Evolutionary conservation across 805 yeast genomes (phyloP).

Genomic region (Wickerhamomyces chambardii): DNA sequence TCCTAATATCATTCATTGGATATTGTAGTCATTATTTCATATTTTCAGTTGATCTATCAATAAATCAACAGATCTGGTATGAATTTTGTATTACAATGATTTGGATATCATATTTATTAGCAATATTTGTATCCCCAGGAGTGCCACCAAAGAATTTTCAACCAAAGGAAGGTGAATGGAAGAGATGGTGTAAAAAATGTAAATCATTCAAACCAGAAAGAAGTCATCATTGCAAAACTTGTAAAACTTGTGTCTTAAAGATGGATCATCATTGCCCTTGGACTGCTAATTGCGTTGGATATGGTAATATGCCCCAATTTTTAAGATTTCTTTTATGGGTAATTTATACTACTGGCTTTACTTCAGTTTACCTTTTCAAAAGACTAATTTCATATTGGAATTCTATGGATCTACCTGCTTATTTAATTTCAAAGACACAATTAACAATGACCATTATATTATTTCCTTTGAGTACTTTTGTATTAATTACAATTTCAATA

Average conservation of each 20-base stretch:
- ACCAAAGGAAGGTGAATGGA: conserved; percentile 44
- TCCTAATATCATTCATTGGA: conserved; percentile 49
- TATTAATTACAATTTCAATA: conserved; percentile 48
- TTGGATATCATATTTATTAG: conserved; percentile 70
- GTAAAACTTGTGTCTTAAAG: conserved; percentile 63
- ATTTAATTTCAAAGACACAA: conserved; percentile 42
- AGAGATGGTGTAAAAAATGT: conserved; percentile 69
- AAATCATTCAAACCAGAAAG: conserved; percentile 69
- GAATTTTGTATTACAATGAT: conserved; percentile 41
- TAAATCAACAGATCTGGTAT: conserved; percentile 32
- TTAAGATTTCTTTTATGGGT: conserved; percentile 69
- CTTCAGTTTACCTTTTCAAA: conserved; percentile 30
- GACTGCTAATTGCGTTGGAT: conserved; percentile 89
- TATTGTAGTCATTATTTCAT: conserved; percentile 55
- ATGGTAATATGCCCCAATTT: conserved; percentile 69
- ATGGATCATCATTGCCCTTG: conserved; percentile 97
- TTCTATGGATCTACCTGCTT: conserved; percentile 43
- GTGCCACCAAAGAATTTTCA: conserved; percentile 41
- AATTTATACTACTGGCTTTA: conserved; percentile 36
- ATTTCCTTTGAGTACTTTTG: conserved; percentile 47
- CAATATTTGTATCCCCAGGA: conserved; percentile 65
- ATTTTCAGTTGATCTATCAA: conserved; percentile 32
- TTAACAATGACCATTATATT: conserved; percentile 46
- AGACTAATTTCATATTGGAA: conserved; percentile 36
- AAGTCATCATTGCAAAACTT: conserved; percentile 77